Percentiles rank a stretch among this genome's conserved stretches.
Conservation (phyloP, 306 rosid genomes). For the Vigna angularis region DNA sequence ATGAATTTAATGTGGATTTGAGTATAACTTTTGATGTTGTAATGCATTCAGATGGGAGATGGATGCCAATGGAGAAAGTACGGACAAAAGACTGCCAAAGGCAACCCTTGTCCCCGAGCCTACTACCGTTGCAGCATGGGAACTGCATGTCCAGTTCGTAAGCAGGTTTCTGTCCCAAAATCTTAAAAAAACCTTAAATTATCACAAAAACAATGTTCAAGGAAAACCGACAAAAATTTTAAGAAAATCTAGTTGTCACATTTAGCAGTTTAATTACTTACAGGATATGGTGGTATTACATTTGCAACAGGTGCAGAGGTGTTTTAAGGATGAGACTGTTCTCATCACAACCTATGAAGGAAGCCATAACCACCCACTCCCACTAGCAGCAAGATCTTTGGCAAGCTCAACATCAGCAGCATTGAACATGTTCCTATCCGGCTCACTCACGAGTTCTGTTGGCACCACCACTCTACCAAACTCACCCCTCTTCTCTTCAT, state of each 20-base stretch:
- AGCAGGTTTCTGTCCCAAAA: conserved; percentile 42
- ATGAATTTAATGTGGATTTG: neutral
- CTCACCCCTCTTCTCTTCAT: conserved; percentile 42
- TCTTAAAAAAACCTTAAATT: too few species aligned
- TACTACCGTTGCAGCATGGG: conserved; percentile 64
- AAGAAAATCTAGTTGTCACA: too few species aligned
- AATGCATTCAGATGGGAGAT: conserved; percentile 47
- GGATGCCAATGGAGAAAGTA: conserved; percentile 70
- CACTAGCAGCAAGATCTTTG: conserved; percentile 47
- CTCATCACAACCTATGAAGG: conserved; percentile 59
- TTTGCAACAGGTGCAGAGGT: conserved; percentile 55
- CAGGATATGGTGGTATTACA: too few species aligned
- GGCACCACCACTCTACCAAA: neutral
- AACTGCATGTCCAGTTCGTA: conserved; percentile 60
- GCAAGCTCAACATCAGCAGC: conserved; percentile 55
- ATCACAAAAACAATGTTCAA: too few species aligned
- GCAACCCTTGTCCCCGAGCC: conserved; percentile 60
- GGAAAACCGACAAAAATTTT: too few species aligned
- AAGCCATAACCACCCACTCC: conserved; percentile 56
- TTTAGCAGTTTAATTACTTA: too few species aligned
- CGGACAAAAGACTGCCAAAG: conserved; percentile 61
- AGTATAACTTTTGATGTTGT: neutral
- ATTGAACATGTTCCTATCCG: conserved; percentile 46
- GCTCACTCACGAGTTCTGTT: conserved; percentile 40
- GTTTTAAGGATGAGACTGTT: conserved; percentile 49